Conservation (phyloP, 2,329 filamentous ascomycete genomes). For the Colletotrichum theobromicola region DNA sequence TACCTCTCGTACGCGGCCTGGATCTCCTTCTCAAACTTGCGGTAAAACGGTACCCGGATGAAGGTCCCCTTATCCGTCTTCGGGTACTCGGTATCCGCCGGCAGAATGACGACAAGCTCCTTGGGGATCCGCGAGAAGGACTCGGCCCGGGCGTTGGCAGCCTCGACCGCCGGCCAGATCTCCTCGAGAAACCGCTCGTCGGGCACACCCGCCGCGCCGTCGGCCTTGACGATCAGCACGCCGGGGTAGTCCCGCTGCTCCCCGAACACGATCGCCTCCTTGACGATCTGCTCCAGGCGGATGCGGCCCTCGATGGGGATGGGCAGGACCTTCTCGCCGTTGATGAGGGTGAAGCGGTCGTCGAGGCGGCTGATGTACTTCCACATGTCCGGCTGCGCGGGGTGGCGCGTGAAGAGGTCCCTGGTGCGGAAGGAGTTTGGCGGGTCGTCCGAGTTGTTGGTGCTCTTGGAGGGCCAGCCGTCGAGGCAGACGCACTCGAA, state of each 20-base stretch:
- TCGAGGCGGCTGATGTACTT: slow-evolving; percentile 42
- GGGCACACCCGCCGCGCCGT: slow-evolving; percentile 26
- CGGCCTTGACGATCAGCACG: slow-evolving; percentile 34
- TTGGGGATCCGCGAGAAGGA: slow-evolving; percentile 46
- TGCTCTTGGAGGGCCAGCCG: slow-evolving; percentile 37
- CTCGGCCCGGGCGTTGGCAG: slow-evolving; percentile 43
- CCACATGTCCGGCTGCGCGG: slow-evolving; percentile 39
- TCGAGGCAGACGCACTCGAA: slow-evolving; percentile 38
- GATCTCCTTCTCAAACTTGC: slow-evolving; percentile 38
- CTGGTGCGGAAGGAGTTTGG: slow-evolving; percentile 39
- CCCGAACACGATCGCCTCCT: slow-evolving; percentile 38
- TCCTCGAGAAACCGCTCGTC: slow-evolving; percentile 37
- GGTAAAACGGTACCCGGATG: slow-evolving; percentile 45
- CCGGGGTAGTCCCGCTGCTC: slow-evolving; percentile 35
- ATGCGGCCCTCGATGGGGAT: slow-evolving; percentile 37
- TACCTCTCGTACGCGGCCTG: not conserved
- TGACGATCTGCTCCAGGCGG: slow-evolving; percentile 35
- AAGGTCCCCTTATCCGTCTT: slow-evolving; percentile 51
- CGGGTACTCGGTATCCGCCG: slow-evolving; percentile 37
- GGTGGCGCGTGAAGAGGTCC: slow-evolving; percentile 41
- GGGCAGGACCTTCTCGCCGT: slow-evolving; percentile 44
- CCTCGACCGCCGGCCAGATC: slow-evolving; percentile 24
- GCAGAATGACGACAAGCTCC: slow-evolving; percentile 42
- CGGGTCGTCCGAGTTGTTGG: slow-evolving; percentile 34
- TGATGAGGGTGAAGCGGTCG: slow-evolving; percentile 41